Evolutionary conservation across 2,329 filamentous ascomycete species (phyloP), one percentile per base, ranked within the genome.

Genomic region (Beauveria australis): DNA sequence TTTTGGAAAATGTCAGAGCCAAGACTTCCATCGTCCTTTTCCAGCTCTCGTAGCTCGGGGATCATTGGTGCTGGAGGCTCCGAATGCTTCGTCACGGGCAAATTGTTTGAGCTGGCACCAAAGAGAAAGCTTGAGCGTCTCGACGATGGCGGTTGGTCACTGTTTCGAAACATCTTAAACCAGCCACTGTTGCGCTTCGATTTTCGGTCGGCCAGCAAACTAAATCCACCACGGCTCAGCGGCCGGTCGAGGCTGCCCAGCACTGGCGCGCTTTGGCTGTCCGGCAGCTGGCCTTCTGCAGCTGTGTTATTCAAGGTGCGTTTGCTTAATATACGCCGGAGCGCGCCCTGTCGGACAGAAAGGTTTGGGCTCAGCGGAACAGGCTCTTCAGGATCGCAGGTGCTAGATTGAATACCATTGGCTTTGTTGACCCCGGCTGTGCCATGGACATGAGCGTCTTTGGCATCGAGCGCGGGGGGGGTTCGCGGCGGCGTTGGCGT

Each of bases 1-100:
- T 80, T 76, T 68, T 30, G 53, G 41, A 86, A 85, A 40, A 86
- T 72, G 63, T 85, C 81, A 62, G 73, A 71, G 55, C 81, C 81
- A 37, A 82, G 72, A 60, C 73, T 74, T 48, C 74, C 76, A 7
- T 76, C 75, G 47, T 81, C 75, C 60, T 79, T 76, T 66, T 82
- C 76, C 60, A 84, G 73, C 53, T 79, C 76, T 66, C 72, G 76
- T 54, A 85, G 73, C 68, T 85, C 82, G 22, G 83, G 83, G 55
- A 86, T 85, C 81, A 81, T 84, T 26, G 83, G 83, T 43, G 83
- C 81, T 60, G 82, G 83, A 9, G 82, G 81, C 12, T 79, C 79
- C 41, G 70, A 64, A 6, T 75, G 70, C 63, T 77, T 78, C 67
- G 66, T 59, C 10, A 63, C 63, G 54, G 70, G 62, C 28, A 69